These are phyloP conservation scores for Solanum raphanifolium DNA, from an alignment of 257 asterid species.

Conservation along the genomic window DNA sequence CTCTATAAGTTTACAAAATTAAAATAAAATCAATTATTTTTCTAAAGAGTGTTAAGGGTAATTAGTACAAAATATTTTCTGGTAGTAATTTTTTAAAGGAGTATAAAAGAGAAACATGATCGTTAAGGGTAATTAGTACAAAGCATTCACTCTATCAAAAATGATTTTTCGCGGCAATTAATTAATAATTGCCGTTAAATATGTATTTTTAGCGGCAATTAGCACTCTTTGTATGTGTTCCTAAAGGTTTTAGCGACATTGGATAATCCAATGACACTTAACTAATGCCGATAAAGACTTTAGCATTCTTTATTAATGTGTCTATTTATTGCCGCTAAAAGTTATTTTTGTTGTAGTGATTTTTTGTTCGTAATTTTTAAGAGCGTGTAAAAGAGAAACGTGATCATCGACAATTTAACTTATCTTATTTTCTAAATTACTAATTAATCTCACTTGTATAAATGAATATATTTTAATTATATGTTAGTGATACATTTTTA, in stretches of 20 bases:
- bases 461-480: too few relatives aligned
- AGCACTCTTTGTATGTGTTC: too few relatives aligned
- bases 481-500: neutral
- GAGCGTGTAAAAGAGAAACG: neutral
- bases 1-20: neutral
- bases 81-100: neutral
- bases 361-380: neutral
- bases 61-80: neutral
- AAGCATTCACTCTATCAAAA: neutral
- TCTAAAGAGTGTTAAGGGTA: neutral
- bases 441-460: neutral
- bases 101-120: neutral
- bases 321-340: too few relatives aligned
- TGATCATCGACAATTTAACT: neutral
- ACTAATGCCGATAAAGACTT: too few relatives aligned
- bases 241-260: too few relatives aligned
- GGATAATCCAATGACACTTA: too few relatives aligned
- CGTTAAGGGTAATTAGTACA: neutral
- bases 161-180: too few relatives aligned
- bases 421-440: neutral
- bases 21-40: neutral
- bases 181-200: too few relatives aligned
- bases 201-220: too few relatives aligned
- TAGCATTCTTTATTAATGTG: too few relatives aligned
- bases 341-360: too few relatives aligned